phyloP scores from a whole-genome alignment of 2,329 filamentous ascomycete genomes.

The Sporothrix schenckii region DNA sequence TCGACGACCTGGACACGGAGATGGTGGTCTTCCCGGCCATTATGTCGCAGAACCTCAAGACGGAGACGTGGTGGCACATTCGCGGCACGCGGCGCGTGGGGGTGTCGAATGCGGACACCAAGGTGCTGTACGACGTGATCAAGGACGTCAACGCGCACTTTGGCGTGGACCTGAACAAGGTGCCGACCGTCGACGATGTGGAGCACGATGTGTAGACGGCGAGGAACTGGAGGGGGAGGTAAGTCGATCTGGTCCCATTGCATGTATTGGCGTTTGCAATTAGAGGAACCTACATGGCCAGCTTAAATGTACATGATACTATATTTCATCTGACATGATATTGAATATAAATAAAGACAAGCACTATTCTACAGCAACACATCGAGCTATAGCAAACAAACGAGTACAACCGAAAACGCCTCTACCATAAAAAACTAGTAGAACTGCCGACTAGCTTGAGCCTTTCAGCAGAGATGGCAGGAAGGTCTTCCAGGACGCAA shows the following conservation, averaged over 20 bases:
- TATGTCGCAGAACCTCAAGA: constrained; percentile 59
- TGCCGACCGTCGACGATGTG: constrained; percentile 40
- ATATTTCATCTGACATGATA: too few species aligned
- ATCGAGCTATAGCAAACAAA: too few species aligned
- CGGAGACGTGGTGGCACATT: constrained; percentile 60
- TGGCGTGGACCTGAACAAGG: constrained; percentile 37
- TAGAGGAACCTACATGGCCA: not conserved
- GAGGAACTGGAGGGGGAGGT: too few species aligned
- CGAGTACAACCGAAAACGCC: too few species aligned
- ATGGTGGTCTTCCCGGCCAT: constrained; percentile 58
- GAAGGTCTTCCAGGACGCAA: not conserved
- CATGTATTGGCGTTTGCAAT: not conserved
- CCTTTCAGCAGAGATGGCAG: too few species aligned
- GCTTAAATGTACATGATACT: not conserved
- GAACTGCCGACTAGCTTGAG: too few species aligned
- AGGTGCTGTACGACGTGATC: constrained; percentile 40
- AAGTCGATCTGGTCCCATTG: too few species aligned
- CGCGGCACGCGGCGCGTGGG: constrained; percentile 54
- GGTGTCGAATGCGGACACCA: constrained; percentile 50
- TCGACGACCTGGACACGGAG: constrained; percentile 59
- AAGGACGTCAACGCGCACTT: constrained; percentile 37
- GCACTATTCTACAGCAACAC: too few species aligned
- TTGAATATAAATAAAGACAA: too few species aligned
- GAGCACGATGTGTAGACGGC: constrained; percentile 38
- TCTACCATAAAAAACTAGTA: too few species aligned